These are phyloP conservation scores for Scheffersomyces segobiensis DNA, from an alignment of 1,139 yeast genomes.

Conservation along the genomic window DNA sequence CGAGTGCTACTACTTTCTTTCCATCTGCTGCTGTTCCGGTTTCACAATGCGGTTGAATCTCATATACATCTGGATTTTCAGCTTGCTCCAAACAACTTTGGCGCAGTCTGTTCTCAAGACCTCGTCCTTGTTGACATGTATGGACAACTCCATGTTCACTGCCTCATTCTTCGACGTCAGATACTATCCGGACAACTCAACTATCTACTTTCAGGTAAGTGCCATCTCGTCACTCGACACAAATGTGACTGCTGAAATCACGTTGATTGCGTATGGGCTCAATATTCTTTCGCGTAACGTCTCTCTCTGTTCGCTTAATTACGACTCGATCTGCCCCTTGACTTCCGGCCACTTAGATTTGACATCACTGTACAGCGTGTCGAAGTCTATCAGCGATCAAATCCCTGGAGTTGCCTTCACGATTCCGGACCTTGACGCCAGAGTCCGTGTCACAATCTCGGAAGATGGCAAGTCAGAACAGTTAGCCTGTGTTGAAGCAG, in stretches of 20 bases:
- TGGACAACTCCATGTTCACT: constrained; percentile 85
- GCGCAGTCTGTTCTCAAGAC: constrained; percentile 38
- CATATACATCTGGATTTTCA: neutral
- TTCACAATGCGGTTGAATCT: neutral
- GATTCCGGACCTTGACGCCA: constrained; percentile 92
- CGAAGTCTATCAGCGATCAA: constrained; percentile 41
- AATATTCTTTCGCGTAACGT: constrained; percentile 56
- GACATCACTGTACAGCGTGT: constrained; percentile 47
- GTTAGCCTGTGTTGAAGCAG: constrained; percentile 92
- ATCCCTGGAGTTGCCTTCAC: constrained; percentile 87
- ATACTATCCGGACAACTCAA: constrained; percentile 63
- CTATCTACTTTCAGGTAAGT: constrained; percentile 66
- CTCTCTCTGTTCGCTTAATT: constrained; percentile 59
- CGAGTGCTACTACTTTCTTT: neutral
- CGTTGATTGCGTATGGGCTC: constrained; percentile 84
- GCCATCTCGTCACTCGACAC: constrained; percentile 83
- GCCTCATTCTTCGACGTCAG: constrained; percentile 82
- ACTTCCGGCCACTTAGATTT: constrained; percentile 85
- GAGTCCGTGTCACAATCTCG: constrained; percentile 73
- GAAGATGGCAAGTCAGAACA: constrained; percentile 46
- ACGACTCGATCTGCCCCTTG: constrained; percentile 72
- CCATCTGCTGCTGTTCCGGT: neutral
- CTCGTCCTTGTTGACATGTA: constrained; percentile 85
- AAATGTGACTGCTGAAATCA: constrained; percentile 59
- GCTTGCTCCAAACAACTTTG: neutral